Conservation (phyloP, 352 stramenopile species). For the Phytophthora kernoviae region DNA sequence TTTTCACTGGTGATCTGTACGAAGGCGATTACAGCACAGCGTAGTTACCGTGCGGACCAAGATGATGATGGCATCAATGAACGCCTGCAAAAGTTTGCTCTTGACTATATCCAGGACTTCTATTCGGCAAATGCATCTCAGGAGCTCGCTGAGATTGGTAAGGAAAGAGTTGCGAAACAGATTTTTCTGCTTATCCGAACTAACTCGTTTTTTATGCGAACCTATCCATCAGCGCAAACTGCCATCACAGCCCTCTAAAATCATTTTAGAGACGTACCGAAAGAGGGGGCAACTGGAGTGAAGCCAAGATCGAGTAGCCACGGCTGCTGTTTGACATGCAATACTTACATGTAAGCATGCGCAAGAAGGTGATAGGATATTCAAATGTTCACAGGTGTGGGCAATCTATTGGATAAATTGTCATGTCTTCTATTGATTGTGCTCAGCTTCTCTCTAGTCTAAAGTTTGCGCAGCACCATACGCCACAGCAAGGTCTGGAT, state of each 20-base stretch:
- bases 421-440: conserved; percentile 20
- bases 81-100: conserved; percentile 56
- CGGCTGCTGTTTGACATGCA: background rate
- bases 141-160: conserved; percentile 54
- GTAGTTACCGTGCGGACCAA: conserved; percentile 45
- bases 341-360: background rate
- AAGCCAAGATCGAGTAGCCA: background rate
- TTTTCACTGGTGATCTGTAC: conserved; percentile 60
- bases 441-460: conserved; percentile 34
- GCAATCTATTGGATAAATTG: conserved; percentile 4
- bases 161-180: conserved; percentile 5
- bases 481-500: conserved; percentile 72
- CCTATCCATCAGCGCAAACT: conserved; percentile 15
- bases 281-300: background rate
- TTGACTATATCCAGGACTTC: conserved; percentile 43
- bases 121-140: conserved; percentile 42
- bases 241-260: conserved; percentile 41
- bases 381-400: background rate
- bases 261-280: background rate
- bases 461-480: conserved; percentile 62
- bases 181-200: background rate
- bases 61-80: conserved; percentile 65
- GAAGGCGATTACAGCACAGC: conserved; percentile 52
- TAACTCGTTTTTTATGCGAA: conserved; percentile 5
- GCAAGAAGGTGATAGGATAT: background rate